Base-by-base conservation (phyloP, 352 stramenopile genomes). In the Phytophthora sansomeana region DNA sequence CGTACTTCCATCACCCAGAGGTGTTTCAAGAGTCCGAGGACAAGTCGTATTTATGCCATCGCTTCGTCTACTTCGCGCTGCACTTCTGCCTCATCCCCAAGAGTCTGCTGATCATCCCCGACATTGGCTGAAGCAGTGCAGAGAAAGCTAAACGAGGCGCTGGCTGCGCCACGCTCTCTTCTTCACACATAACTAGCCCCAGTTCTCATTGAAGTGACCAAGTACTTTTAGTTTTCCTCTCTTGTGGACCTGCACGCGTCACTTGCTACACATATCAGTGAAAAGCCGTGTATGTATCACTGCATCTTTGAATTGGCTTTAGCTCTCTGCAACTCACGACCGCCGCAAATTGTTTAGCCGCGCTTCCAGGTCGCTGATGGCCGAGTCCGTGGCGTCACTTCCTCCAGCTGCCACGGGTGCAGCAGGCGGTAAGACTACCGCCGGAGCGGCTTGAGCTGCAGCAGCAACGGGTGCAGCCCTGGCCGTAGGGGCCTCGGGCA, bases 311-410 rank as follows among this genome's bases (percentile, higher is more conserved):
- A 32, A 35, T 48, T 33, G 51, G 17, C 38, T 60, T 54, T 30
- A 33, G 16, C 41, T 17, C n/a, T n/a, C n/a, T n/a, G 28, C 53
- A 46, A 24, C n/a, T 80, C 78, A 92, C 53, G 83, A 92, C 69
- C 84, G 81, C 51, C 86, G 83, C 59, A 99, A 75, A 81, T 99
- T 99, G 84, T 99, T 99, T 65, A 99, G 83, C 60, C 97, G 84
- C 49, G 91, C 92, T 81, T 99, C 97, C 32, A 99, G 85, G 68
- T 99, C 97, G 69, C 85, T 97, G 49, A 99, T 91, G 42, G 93
- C 91, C 17, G 93, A 87, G 62, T 97, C 78, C 53, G 67, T 67
- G 60, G 71, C 74, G 39, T 63, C 65, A 9, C 67, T 65, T 21
- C 70, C 75, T 46, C 73, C 83, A 46, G 81, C 81, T 16, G 85